Conservation (phyloP, 2,329 filamentous ascomycete species). For the Cercospora beticola region DNA sequence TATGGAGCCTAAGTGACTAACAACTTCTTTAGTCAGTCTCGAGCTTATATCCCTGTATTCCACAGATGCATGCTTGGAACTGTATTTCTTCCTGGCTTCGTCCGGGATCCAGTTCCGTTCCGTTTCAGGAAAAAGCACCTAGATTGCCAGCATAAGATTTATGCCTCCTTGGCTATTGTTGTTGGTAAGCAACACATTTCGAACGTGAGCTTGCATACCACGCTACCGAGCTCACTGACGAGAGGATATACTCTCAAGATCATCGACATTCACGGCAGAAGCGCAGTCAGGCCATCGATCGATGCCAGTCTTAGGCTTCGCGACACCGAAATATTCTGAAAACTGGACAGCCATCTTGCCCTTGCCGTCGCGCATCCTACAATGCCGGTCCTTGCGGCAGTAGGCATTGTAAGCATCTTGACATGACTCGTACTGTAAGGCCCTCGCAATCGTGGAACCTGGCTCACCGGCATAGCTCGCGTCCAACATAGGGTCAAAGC, state of each 20-base stretch:
- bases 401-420: background rate
- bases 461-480: too few relatives aligned
- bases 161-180: background rate
- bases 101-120: background rate
- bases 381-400: background rate
- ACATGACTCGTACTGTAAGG: background rate
- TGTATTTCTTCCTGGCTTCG: background rate
- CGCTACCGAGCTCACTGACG: background rate
- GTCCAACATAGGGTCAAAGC: background rate
- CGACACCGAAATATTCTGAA: background rate
- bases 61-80: too few relatives aligned
- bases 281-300: background rate
- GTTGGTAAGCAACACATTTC: background rate
- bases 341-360: background rate
- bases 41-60: too few relatives aligned
- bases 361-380: background rate
- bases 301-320: background rate
- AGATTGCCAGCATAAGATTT: background rate
- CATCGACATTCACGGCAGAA: accelerated
- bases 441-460: too few relatives aligned
- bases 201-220: background rate
- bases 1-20: too few relatives aligned
- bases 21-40: too few relatives aligned
- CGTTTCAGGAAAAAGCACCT: background rate
- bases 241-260: background rate